These are phyloP conservation scores for Tuber magnatum DNA, from an alignment of 495 filamentous ascomycete species.

Conservation along the genomic window DNA sequence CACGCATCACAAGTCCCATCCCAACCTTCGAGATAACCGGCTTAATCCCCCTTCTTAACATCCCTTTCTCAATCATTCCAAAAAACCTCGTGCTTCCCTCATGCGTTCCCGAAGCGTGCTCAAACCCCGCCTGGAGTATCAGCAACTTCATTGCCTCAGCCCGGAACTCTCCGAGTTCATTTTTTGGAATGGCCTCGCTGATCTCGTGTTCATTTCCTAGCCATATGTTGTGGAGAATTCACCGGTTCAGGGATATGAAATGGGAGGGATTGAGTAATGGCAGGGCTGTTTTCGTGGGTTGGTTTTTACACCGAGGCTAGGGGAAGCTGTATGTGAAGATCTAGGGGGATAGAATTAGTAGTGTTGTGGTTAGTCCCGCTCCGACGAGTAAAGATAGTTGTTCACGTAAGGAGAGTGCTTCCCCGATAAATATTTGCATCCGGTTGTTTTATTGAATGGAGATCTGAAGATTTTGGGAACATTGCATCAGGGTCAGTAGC, in stretches of 20 bases:
- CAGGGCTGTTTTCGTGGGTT: neutral
- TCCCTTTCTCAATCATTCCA: neutral
- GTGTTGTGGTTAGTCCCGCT: neutral
- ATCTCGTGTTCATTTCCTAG: neutral
- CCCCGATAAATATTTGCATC: neutral
- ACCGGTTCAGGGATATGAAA: neutral
- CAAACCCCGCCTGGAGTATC: neutral
- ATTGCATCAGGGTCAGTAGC: neutral
- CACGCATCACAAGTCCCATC: neutral
- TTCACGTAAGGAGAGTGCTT: neutral
- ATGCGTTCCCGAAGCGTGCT: neutral
- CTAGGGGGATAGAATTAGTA: neutral
- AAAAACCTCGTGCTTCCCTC: neutral
- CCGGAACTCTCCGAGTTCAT: neutral
- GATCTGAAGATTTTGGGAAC: neutral
- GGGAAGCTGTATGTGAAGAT: neutral
- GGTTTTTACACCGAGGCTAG: neutral
- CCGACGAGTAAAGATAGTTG: neutral
- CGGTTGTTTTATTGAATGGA: neutral
- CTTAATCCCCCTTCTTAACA: neutral
- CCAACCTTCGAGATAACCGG: neutral
- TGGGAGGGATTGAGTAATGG: neutral
- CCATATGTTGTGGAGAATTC: neutral
- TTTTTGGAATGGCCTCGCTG: neutral
- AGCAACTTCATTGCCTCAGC: neutral